Evolutionary conservation across 805 yeast genomes (phyloP).

Genomic region (Yamadazyma kitorensis): DNA sequence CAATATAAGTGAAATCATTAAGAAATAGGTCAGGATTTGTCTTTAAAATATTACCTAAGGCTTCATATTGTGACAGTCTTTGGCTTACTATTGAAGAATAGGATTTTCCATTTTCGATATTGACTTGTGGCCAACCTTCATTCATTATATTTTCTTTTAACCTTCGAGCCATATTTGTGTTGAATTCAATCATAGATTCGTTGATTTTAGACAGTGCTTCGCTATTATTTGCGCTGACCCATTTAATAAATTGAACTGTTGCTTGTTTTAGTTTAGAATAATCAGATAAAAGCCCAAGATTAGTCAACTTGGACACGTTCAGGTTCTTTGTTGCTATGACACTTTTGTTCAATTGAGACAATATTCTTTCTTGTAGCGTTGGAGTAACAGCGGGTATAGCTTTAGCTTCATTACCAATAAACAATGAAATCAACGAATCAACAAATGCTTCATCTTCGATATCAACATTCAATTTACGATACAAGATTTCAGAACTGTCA

Average conservation of each 20-base stretch:
- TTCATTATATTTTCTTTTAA: conserved; percentile 50
- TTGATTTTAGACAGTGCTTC: conserved; percentile 11
- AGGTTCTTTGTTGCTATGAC: conserved; percentile 44
- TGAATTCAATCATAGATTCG: conserved; percentile 24
- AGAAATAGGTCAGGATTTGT: conserved; percentile 41
- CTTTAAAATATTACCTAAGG: conserved; percentile 64
- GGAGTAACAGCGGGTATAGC: conserved; percentile 53
- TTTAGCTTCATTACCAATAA: conserved; percentile 43
- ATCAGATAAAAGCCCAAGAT: conserved; percentile 59
- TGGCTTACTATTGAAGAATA: conserved; percentile 37
- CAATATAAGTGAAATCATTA: conserved; percentile 49
- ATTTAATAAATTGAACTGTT: conserved; percentile 62
- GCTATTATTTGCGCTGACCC: conserved; percentile 39
- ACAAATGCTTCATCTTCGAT: conserved; percentile 49
- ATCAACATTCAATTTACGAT: conserved; percentile 51
- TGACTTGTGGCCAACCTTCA: conserved; percentile 61
- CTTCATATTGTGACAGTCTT: conserved; percentile 70
- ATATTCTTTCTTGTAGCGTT: conserved; percentile 54
- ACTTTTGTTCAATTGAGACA: conserved; percentile 51
- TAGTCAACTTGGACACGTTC: conserved; percentile 47
- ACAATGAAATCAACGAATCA: conserved; percentile 44
- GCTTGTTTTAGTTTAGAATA: conserved; percentile 51
- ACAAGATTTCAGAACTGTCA: conserved; percentile 49
- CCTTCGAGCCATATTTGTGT: conserved; percentile 47
- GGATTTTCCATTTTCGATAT: conserved; percentile 31